Evolutionary conservation across 768 basidiomycete species (phyloP).

Genomic region (Chlorophyllum brunneum): DNA sequence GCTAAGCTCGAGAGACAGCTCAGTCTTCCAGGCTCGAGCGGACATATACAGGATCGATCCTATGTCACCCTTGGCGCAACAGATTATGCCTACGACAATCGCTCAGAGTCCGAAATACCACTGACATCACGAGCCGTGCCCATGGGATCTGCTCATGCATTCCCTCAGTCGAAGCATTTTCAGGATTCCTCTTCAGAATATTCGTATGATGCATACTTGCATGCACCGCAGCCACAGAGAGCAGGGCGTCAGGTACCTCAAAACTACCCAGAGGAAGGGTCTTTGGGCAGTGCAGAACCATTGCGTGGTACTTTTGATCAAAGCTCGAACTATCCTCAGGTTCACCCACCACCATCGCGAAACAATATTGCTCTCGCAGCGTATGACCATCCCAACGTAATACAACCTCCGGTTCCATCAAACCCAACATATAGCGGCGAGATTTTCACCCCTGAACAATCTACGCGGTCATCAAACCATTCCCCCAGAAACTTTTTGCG

Average conservation of each 20-base stretch:
- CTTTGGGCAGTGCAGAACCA: not conserved
- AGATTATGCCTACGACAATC: not conserved
- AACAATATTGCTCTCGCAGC: no score
- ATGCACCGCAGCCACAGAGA: constrained; percentile 5
- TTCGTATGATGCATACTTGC: not conserved
- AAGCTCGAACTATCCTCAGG: not conserved
- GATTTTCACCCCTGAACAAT: not conserved
- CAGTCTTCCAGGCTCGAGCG: not conserved
- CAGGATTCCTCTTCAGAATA: not conserved
- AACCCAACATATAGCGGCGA: not conserved
- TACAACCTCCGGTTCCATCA: not conserved
- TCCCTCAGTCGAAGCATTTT: constrained; percentile 1
- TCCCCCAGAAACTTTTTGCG: not conserved
- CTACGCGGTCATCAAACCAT: not conserved
- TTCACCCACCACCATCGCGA: not conserved
- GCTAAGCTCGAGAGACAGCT: constrained; percentile 3
- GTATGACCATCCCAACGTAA: not conserved
- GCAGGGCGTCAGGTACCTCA: not conserved
- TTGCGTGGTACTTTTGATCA: not conserved
- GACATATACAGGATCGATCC: not conserved
- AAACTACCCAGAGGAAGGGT: not conserved
- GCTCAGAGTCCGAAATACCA: constrained; percentile 7
- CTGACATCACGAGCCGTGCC: constrained; percentile 4
- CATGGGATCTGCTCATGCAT: not conserved
- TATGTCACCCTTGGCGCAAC: not conserved